Evolutionary conservation across 495 filamentous ascomycete genomes (phyloP).

Genomic region (Xylaria nigripes): DNA sequence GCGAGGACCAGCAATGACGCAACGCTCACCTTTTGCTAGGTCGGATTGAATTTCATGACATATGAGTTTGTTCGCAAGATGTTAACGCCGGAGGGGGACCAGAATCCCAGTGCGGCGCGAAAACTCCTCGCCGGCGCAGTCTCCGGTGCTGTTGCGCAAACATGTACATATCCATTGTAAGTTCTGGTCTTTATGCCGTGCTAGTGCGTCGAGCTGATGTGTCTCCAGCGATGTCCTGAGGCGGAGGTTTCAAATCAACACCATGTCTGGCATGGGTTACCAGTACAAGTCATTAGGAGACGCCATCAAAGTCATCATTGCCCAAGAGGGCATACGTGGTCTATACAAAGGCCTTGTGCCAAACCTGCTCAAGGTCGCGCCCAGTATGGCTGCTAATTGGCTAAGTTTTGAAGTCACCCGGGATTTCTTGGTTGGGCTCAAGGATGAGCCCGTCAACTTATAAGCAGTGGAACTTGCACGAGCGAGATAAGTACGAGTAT

Average conservation of each 20-base stretch:
- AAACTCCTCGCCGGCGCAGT: constrained; percentile 86
- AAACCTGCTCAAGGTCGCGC: constrained; percentile 92
- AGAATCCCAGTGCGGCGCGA: constrained; percentile 67
- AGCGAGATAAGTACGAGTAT: constrained; percentile 9
- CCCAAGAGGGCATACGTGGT: constrained; percentile 60
- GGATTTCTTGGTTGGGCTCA: constrained; percentile 66
- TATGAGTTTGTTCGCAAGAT: constrained; percentile 83
- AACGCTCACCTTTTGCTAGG: constrained; percentile 43
- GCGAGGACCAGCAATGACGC: neutral
- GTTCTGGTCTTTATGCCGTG: constrained; percentile 21
- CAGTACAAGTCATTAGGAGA: constrained; percentile 82
- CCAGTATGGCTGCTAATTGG: constrained; percentile 98
- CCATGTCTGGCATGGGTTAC: constrained; percentile 98
- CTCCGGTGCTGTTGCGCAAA: constrained; percentile 93
- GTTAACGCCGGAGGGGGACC: constrained; percentile 79
- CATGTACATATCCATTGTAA: constrained; percentile 96
- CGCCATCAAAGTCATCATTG: constrained; percentile 71
- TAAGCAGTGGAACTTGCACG: constrained; percentile 1
- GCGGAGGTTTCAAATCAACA: constrained; percentile 95
- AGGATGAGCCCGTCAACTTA: constrained; percentile 27
- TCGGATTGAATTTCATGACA: constrained; percentile 96
- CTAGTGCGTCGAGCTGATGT: constrained; percentile 12
- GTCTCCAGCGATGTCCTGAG: constrained; percentile 76
- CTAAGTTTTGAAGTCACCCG: constrained; percentile 89
- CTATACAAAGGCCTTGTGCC: constrained; percentile 91